Evolutionary conservation across 495 filamentous ascomycete genomes (phyloP), one percentile per base, ranked within the genome.

Genomic region (Neurospora sp.): DNA sequence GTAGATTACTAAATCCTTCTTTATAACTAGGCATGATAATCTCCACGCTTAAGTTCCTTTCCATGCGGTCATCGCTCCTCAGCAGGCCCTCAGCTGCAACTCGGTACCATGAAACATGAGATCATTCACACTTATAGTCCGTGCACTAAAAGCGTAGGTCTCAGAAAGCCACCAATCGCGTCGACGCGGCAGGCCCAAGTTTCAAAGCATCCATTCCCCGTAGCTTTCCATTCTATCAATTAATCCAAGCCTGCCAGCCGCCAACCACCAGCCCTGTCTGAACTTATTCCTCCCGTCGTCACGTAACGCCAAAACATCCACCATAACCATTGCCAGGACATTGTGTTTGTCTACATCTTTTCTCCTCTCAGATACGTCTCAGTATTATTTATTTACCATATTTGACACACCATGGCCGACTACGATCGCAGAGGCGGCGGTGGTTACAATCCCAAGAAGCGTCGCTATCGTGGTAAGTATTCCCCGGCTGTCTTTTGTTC

Each of bases 341-440:
- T 27, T 65, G 20, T 35, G 53, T 35, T 35, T 65, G 53, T 65
- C 10, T 35, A 65, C 53, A 65, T 61, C 27, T 35, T 35, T 65
- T 8, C 12, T 35, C 7, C 6, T 65, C 35, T 8, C 53, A 35
- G 7, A 65, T 27, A 35, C 53, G 12, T 3, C 7, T 65, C 10
- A 27, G n/a, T 8, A 18, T 47, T 22, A n/a, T 22, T n/a, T 35
- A 69, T 22, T 16, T 18, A 42, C 69, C 41, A 27, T 40, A 47
- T 9, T 20, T 35, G 20, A 65, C 61, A 75, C 10, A 71, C 74
- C 39, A 96, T 96, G 93, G 90, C 90, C 61, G 92, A 94, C 74
- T 88, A 89, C 81, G 92, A 93, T 74, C 87, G 89, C 70, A 86
- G 92, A 79, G 84, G 82, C 45, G 83, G 87, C 70, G 85, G 87